Evolutionary conservation across 1,139 yeast genomes (phyloP), one percentile per base, ranked within the genome.

Genomic region (Debaryomyces robertsiae): DNA sequence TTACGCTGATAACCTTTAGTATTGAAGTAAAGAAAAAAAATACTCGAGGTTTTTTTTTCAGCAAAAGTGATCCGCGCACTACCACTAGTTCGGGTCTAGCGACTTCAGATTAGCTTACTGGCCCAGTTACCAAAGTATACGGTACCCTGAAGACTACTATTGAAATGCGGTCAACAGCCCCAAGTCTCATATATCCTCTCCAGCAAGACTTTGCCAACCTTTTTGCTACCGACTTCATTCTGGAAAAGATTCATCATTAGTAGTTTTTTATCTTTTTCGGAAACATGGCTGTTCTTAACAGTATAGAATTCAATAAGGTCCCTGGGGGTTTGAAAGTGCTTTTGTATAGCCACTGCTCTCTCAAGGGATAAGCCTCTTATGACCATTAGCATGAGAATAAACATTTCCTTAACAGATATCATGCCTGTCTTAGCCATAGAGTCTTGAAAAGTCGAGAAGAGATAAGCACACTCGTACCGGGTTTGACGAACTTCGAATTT

Each of bases 321-420:
- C 27, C 65, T 62, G 0, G 96, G 95, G 0, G 95, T 87, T 5
- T 77, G 75, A 52, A 74, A 89, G 32, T 69, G 58, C 35, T 61
- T 67, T 59, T 91, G 98, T 6, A 94, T 81, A 3, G 81, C 79
- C 9, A 81, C 58, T 0, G 98, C 98, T 57, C 86, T 88, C 47
- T 91, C 97, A 32, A 89, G 65, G 0, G 96, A 81, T 1, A 93
- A 72, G 0, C 98, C 98, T 44, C 79, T 75, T 2, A 85, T 75
- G 1, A 91, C 75, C 85, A 90, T 80, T 18, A 94, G 70, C 84
- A 89, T 82, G 34, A 79, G 69, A 2, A 90, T 67, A 52, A 81
- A 93, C 52, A 89, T 66, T 49, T 93, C 97, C 34, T 80, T 81
- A 0, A 90, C 80, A 0, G 95, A 85, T 55, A 78, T 70, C 70